These are phyloP conservation scores for Trypanosoma lewisi DNA, from an alignment of 208 protist species.

Conservation along the genomic window DNA sequence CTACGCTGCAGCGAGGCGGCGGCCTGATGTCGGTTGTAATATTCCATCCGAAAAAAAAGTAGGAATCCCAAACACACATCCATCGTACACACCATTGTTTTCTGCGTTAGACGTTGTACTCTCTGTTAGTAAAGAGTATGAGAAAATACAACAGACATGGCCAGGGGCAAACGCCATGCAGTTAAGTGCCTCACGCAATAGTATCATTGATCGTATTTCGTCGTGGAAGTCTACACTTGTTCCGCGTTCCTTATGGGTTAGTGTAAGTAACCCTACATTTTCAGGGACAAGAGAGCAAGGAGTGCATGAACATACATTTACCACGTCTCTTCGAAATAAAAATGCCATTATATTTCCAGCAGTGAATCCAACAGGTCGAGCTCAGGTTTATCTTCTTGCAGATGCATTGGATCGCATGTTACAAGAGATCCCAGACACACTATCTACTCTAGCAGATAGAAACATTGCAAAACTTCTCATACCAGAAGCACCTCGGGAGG, in stretches of 20 bases:
- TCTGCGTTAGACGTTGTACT: slow-evolving; percentile 70
- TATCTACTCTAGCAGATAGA: slow-evolving; percentile 56
- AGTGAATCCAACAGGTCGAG: slow-evolving; percentile 48
- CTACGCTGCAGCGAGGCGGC: slow-evolving; percentile 2
- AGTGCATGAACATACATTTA: neutral
- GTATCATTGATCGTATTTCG: slow-evolving; percentile 46
- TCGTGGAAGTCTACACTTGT: slow-evolving; percentile 60
- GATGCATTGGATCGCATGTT: slow-evolving; percentile 84
- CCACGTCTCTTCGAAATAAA: neutral
- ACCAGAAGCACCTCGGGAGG: slow-evolving; percentile 13
- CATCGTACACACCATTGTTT: slow-evolving; percentile 32
- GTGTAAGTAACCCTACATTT: slow-evolving; percentile 27
- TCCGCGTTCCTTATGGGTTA: slow-evolving; percentile 73
- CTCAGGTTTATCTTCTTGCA: slow-evolving; percentile 84
- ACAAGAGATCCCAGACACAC: slow-evolving; percentile 36
- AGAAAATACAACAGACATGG: slow-evolving; percentile 42
- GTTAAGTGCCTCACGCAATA: slow-evolving; percentile 25
- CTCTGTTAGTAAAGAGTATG: slow-evolving; percentile 73
- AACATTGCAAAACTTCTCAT: slow-evolving; percentile 59
- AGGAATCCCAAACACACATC: slow-evolving; percentile 7
- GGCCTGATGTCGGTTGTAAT: neutral
- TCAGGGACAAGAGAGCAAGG: slow-evolving; percentile 14
- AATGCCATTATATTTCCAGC: slow-evolving; percentile 58
- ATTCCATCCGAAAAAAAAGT: neutral
- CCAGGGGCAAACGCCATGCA: slow-evolving; percentile 2